A percentile compares a stretch with the other conserved stretches of the same genome.
Evolutionary conservation across 495 filamentous ascomycete species (phyloP).

Genomic region (Aeminium ludgeri): DNA sequence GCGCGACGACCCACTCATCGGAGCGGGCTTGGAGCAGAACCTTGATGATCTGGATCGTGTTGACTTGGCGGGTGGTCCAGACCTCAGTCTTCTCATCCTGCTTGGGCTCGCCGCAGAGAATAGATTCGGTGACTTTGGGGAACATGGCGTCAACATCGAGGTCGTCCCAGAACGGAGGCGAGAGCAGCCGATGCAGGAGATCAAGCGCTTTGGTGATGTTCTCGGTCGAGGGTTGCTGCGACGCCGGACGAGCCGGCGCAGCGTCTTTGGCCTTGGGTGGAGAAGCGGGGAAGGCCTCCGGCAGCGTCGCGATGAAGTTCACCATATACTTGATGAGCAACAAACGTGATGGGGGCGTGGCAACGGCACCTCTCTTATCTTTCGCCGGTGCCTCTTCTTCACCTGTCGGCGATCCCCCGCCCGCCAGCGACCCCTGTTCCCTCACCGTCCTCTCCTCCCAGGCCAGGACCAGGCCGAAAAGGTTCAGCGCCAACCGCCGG

Average conservation of each 20-base stretch:
- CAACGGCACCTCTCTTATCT: constrained; percentile 31
- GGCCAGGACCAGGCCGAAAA: constrained; percentile 75
- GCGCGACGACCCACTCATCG: constrained; percentile 74
- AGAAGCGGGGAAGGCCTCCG: constrained; percentile 60
- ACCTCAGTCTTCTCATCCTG: constrained; percentile 39
- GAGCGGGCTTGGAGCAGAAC: constrained; percentile 72
- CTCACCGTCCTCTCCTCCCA: constrained; percentile 77
- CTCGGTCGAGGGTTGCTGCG: constrained; percentile 41
- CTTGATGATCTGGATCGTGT: constrained; percentile 76
- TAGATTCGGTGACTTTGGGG: constrained; percentile 70
- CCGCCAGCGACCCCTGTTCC: constrained; percentile 25
- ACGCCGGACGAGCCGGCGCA: constrained; percentile 21
- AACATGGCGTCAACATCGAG: constrained; percentile 72
- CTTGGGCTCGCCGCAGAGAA: constrained; percentile 38
- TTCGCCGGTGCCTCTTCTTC: constrained; percentile 18
- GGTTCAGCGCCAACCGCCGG: constrained; percentile 76
- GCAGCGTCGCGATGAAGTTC: constrained; percentile 79
- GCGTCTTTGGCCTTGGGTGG: constrained; percentile 46
- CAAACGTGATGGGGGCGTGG: constrained; percentile 37
- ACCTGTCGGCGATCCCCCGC: constrained; percentile 3
- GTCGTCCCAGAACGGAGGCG: constrained; percentile 80
- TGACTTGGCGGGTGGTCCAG: constrained; percentile 68
- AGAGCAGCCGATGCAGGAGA: constrained; percentile 72
- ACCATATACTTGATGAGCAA: constrained; percentile 86
- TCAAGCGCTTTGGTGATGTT: constrained; percentile 69